These are phyloP conservation scores for Trichomonas vaginalis DNA, from an alignment of 208 protist genomes.

Conservation along the genomic window DNA sequence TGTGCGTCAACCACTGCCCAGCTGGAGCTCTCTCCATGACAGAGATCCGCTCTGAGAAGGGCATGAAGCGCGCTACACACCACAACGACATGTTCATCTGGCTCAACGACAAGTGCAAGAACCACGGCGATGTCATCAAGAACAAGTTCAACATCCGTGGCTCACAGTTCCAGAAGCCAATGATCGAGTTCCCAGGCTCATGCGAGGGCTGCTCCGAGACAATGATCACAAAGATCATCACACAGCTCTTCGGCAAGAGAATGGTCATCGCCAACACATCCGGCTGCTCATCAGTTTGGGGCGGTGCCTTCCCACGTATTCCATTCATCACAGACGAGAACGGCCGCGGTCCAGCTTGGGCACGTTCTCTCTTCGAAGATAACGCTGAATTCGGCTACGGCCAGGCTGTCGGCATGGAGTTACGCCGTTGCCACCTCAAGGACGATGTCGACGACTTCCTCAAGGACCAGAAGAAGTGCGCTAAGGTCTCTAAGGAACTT, in stretches of 20 bases:
- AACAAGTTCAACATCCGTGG: slow-evolving; percentile 7
- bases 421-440: slow-evolving; percentile 27
- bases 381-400: slow-evolving; percentile 51
- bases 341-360: slow-evolving; percentile 49
- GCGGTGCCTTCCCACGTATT: slow-evolving; percentile 30
- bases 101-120: neutral
- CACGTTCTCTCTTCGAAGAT: slow-evolving; percentile 52
- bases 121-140: neutral
- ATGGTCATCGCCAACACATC: slow-evolving; percentile 54
- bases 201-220: slow-evolving; percentile 58
- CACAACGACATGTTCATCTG: neutral
- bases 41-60: neutral
- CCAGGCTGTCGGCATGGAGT: slow-evolving; percentile 34
- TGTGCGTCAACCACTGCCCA: slow-evolving; percentile 46
- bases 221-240: slow-evolving; percentile 50
- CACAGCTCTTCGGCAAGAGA: slow-evolving; percentile 53
- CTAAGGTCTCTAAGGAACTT: neutral
- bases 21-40: slow-evolving; percentile 31
- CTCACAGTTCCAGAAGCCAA: slow-evolving; percentile 47
- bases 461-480: neutral
- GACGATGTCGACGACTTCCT: slow-evolving; percentile 27
- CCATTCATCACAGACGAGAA: slow-evolving; percentile 47
- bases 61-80: neutral
- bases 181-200: slow-evolving; percentile 53
- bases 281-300: slow-evolving; percentile 53